These are phyloP conservation scores for Salvia sclarea DNA, from an alignment of 305 asterid genomes.

Conservation along the genomic window DNA sequence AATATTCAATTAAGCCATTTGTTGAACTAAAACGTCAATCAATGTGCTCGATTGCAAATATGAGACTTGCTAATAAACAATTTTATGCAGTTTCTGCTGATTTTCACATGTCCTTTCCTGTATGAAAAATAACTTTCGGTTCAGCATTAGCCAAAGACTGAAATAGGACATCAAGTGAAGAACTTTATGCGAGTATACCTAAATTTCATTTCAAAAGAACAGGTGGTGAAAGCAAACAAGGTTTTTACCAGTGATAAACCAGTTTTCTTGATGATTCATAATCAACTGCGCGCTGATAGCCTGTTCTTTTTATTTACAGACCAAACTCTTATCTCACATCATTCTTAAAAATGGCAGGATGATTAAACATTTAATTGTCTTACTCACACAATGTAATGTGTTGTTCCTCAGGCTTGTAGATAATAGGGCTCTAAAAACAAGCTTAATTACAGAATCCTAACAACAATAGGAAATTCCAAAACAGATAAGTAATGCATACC, in stretches of 20 bases:
- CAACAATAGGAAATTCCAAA: constrained; percentile 19
- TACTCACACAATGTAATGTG: background rate
- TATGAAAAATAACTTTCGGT: background rate
- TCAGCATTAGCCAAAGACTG: constrained; percentile 5
- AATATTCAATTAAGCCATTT: constrained; percentile 5
- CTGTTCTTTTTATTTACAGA: background rate
- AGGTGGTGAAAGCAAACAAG: constrained; percentile 1
- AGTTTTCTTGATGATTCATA: background rate
- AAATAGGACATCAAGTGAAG: background rate
- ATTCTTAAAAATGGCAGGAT: background rate
- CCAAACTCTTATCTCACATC: background rate
- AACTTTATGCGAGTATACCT: background rate
- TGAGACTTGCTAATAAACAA: background rate
- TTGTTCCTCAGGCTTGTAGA: constrained; percentile 4
- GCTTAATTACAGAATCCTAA: background rate
- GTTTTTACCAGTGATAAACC: background rate
- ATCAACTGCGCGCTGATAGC: background rate
- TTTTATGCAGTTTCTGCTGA: background rate
- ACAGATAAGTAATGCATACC: constrained; percentile 45
- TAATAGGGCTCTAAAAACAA: background rate
- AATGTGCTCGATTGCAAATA: constrained; percentile 7
- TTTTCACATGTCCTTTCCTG: constrained; percentile 6
- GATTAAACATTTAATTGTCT: background rate
- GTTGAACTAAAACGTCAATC: background rate
- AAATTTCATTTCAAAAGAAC: too few species aligned